Conservation (phyloP, 2,329 filamentous ascomycete genomes). For the Emmonsia crescens region DNA sequence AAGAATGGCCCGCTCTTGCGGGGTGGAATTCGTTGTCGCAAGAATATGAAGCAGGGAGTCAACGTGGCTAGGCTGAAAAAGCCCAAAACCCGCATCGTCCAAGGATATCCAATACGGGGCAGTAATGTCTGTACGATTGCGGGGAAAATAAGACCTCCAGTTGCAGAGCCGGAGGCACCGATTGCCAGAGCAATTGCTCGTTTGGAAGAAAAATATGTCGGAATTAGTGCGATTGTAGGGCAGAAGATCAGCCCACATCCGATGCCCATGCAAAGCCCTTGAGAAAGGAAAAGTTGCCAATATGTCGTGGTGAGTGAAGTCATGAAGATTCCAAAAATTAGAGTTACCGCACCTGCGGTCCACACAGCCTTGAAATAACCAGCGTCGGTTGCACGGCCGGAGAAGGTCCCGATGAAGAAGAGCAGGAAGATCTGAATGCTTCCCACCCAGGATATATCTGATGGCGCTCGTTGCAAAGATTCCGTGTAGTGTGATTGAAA, state of each 20-base stretch:
- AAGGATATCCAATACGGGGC: slow-evolving; percentile 50
- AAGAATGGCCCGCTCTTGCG: slow-evolving; percentile 42
- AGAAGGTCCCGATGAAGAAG: slow-evolving; percentile 42
- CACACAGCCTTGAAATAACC: slow-evolving; percentile 40
- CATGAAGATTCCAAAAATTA: slow-evolving; percentile 41
- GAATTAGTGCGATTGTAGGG: slow-evolving; percentile 43
- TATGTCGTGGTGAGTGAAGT: slow-evolving; percentile 38
- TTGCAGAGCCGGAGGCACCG: slow-evolving; percentile 48
- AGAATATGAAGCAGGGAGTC: slow-evolving; percentile 32
- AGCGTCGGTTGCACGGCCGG: slow-evolving; percentile 42
- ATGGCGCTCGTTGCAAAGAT: slow-evolving; percentile 32
- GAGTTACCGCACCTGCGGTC: slow-evolving; percentile 33
- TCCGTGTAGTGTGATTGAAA: slow-evolving; percentile 45
- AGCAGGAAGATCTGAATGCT: slow-evolving; percentile 42
- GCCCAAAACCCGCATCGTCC: slow-evolving; percentile 53
- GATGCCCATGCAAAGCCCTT: slow-evolving; percentile 48
- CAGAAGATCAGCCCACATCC: slow-evolving; percentile 47
- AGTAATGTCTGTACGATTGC: slow-evolving; percentile 46
- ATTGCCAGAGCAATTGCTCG: slow-evolving; percentile 50
- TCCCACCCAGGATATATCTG: slow-evolving; percentile 44
- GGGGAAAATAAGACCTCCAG: slow-evolving; percentile 55
- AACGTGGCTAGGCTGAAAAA: slow-evolving; percentile 46
- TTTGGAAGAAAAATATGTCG: slow-evolving; percentile 52
- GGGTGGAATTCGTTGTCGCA: slow-evolving; percentile 41
- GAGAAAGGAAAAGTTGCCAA: slow-evolving; percentile 40